phyloP scores from a whole-genome alignment of 345 rosid species.

The Corchorus capsularis region DNA sequence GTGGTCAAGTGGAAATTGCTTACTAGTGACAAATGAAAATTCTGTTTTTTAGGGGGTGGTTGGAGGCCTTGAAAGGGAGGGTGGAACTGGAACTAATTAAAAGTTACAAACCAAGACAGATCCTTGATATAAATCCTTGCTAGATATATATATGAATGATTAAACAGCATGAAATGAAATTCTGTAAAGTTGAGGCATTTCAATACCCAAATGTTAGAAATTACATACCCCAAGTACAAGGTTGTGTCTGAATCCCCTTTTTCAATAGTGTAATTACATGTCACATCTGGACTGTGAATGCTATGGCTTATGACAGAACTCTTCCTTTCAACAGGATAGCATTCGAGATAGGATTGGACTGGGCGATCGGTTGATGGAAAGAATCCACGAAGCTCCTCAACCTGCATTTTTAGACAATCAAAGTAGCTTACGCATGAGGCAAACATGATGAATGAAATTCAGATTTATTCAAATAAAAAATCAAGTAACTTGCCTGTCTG shows the following conservation, averaged over 20 bases:
- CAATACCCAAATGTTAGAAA: slow-evolving; percentile 9
- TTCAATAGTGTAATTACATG: slow-evolving; percentile 39
- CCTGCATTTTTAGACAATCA: slow-evolving; percentile 38
- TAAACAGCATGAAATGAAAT: background rate
- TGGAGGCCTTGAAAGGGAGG: background rate
- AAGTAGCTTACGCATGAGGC: background rate
- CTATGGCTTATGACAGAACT: slow-evolving; percentile 36
- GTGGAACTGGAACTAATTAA: no score
- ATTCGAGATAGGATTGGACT: slow-evolving; percentile 53
- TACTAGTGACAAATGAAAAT: slow-evolving; percentile 4
- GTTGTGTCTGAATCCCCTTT: slow-evolving; percentile 84
- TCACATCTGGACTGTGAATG: slow-evolving; percentile 40
- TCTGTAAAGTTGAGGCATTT: background rate
- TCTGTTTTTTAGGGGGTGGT: background rate
- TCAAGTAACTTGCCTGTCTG: slow-evolving; percentile 56
- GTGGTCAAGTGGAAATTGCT: background rate
- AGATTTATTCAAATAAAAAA: slow-evolving; percentile 16
- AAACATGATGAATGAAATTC: background rate
- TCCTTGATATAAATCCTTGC: background rate
- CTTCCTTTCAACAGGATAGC: slow-evolving; percentile 53
- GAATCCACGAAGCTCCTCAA: slow-evolving; percentile 77
- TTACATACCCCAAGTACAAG: slow-evolving; percentile 73
- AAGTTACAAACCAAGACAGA: background rate
- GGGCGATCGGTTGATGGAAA: slow-evolving; percentile 48
- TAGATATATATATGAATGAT: background rate